Conservation (phyloP, 2,329 filamentous ascomycete species). For the Epichloe gansuensis region DNA sequence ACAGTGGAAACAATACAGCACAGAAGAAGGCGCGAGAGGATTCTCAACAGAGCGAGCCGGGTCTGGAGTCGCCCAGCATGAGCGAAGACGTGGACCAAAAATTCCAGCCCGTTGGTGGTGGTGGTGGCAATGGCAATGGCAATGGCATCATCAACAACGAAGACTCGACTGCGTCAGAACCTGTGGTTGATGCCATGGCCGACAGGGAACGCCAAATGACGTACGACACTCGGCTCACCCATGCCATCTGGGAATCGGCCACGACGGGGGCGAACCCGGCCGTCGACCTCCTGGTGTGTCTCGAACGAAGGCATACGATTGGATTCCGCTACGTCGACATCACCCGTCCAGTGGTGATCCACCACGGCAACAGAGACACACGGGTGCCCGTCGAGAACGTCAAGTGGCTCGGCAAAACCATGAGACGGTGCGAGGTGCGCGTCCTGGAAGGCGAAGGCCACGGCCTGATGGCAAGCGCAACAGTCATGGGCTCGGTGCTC, state of each 20-base stretch:
- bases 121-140: slow-evolving; percentile 3
- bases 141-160: slow-evolving; percentile 7
- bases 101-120: slow-evolving; percentile 20
- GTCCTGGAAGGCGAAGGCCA: slow-evolving; percentile 87
- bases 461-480: slow-evolving; percentile 86
- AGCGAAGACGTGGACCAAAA: slow-evolving; percentile 36
- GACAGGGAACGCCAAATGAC: slow-evolving; percentile 59
- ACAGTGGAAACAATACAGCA: slow-evolving; percentile 18
- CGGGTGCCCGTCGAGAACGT: slow-evolving; percentile 93
- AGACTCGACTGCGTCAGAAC: slow-evolving; percentile 29
- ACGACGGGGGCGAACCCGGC: slow-evolving; percentile 88
- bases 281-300: slow-evolving; percentile 80
- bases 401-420: slow-evolving; percentile 83
- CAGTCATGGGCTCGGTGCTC: slow-evolving; percentile 86
- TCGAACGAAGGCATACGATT: slow-evolving; percentile 82
- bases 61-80: slow-evolving; percentile 15
- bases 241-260: slow-evolving; percentile 87
- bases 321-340: slow-evolving; percentile 97
- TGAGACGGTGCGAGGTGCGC: slow-evolving; percentile 84
- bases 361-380: slow-evolving; percentile 82
- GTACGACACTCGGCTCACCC: slow-evolving; percentile 78
- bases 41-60: slow-evolving; percentile 10
- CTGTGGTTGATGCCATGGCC: slow-evolving; percentile 47
- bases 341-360: slow-evolving; percentile 78
- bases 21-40: slow-evolving; percentile 15